Percentiles rank a stretch among this genome's conserved stretches.
Evolutionary conservation across 768 basidiomycete genomes (phyloP).

Genomic region (Rhodotorula graminis): DNA sequence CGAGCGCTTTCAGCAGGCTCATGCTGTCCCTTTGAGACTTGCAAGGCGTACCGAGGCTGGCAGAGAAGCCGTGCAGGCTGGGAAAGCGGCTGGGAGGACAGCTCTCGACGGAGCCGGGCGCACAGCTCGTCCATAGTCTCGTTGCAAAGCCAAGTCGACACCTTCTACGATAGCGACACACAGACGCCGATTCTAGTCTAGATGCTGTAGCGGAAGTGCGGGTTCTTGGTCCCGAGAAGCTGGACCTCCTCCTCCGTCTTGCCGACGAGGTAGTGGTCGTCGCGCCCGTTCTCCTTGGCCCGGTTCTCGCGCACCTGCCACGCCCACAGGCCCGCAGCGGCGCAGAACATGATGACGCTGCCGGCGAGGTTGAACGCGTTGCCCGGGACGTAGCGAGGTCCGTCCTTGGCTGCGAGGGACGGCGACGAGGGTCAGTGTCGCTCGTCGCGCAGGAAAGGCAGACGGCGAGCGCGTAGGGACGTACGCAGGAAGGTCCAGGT

Average conservation of each 20-base stretch:
- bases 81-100: no score
- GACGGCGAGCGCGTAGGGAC: no score
- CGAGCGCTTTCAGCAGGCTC: no score
- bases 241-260: constrained; percentile 35
- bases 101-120: no score
- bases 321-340: constrained; percentile 3
- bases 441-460: neutral
- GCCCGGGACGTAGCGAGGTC: constrained; percentile 26
- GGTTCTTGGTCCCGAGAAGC: constrained; percentile 30
- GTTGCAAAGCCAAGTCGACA: no score
- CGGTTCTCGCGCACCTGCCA: constrained; percentile 40
- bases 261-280: constrained; percentile 41
- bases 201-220: constrained; percentile 27
- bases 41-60: no score
- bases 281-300: constrained; percentile 33
- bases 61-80: no score
- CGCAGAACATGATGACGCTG: constrained; percentile 17
- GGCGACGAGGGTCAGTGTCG: neutral
- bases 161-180: no score
- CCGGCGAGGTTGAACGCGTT: constrained; percentile 32
- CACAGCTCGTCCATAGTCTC: no score
- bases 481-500: constrained; percentile 33
- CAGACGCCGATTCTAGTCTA: neutral
- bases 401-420: neutral
- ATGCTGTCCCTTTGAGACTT: no score